Conservation (phyloP, 2,329 filamentous ascomycete genomes). For the Colletotrichum australisinense region DNA sequence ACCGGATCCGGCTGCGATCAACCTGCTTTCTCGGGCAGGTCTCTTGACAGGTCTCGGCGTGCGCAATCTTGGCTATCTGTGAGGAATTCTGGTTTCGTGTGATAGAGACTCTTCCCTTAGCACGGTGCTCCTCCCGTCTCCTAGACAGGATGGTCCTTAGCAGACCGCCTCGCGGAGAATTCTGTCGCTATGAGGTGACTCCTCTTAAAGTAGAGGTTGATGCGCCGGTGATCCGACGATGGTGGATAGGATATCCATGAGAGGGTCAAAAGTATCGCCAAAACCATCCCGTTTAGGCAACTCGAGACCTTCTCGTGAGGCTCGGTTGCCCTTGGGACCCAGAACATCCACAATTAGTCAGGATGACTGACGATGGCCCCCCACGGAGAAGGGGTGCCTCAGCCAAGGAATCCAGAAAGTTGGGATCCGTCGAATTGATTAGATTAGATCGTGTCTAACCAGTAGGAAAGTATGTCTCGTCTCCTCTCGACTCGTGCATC, state of each 20-base stretch:
- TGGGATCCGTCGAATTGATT: conserved; percentile 27
- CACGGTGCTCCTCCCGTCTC: background rate
- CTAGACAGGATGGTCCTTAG: background rate
- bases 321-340: background rate
- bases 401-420: conserved; percentile 17
- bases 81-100: background rate
- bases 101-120: background rate
- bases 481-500: conserved; percentile 10
- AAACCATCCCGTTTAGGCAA: conserved; percentile 18
- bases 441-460: conserved; percentile 28
- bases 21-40: conserved; percentile 28
- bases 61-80: conserved; percentile 20
- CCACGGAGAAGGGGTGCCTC: conserved; percentile 4
- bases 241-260: conserved; percentile 5
- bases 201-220: background rate
- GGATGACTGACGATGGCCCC: conserved; percentile 19
- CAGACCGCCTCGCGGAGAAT: background rate
- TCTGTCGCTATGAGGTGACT: background rate
- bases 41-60: background rate
- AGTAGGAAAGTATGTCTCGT: background rate
- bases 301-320: conserved; percentile 1
- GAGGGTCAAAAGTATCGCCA: conserved; percentile 1
- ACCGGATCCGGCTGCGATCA: background rate
- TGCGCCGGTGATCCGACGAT: conserved; percentile 2
- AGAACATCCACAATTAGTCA: conserved; percentile 6